Percentiles rank a stretch among this genome's conserved stretches.
These are phyloP conservation scores for Batrachochytrium dendrobatidis DNA, from an alignment of 371 early-diverging fungal genomes.

Conservation along the genomic window DNA sequence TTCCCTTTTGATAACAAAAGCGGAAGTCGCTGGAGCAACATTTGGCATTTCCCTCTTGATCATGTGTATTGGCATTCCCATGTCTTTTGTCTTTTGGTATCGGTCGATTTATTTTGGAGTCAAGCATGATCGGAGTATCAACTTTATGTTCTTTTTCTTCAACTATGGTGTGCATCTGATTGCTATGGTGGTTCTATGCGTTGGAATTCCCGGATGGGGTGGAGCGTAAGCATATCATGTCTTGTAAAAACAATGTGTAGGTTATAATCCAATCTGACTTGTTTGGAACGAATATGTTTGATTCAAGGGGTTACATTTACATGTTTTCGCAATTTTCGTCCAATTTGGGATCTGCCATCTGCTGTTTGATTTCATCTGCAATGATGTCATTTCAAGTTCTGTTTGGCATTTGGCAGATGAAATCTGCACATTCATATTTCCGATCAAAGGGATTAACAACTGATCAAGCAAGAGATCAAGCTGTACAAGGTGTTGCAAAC, in stretches of 20 bases:
- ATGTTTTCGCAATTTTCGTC: conserved; percentile 6
- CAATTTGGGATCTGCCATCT: conserved; percentile 8
- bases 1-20: conserved; percentile 17
- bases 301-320: conserved; percentile 11
- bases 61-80: conserved; percentile 24
- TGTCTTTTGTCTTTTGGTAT: conserved; percentile 34
- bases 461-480: neutral
- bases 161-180: conserved; percentile 26
- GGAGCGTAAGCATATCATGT: conserved; percentile 17
- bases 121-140: conserved; percentile 20
- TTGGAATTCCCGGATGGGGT: conserved; percentile 34
- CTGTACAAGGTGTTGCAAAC: conserved; percentile 4
- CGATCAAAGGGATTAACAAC: neutral
- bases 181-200: conserved; percentile 17
- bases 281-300: no score
- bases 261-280: neutral
- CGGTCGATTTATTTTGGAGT: conserved; percentile 29
- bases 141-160: conserved; percentile 33
- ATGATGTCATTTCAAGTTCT: conserved; percentile 8
- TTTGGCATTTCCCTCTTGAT: conserved; percentile 28
- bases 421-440: neutral
- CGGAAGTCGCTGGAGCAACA: conserved; percentile 9
- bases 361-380: conserved; percentile 11
- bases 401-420: conserved; percentile 18
- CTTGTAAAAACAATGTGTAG: neutral